Evolutionary conservation across 306 rosid genomes (phyloP).

Genomic region (Gleditsia sinensis): DNA sequence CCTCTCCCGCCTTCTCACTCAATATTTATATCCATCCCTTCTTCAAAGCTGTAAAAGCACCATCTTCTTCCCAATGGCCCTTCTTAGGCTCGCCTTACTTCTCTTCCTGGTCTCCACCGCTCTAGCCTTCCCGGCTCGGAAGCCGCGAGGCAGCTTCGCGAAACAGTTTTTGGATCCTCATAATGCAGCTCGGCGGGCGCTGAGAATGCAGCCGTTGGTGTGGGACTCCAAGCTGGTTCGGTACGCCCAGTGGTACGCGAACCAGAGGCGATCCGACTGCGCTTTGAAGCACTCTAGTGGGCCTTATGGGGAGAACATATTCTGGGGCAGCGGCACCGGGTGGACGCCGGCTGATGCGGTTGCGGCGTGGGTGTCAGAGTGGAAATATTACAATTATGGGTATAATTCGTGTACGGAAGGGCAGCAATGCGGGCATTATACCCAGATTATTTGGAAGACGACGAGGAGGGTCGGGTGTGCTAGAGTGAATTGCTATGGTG

Average conservation of each 20-base stretch:
- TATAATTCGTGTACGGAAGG: conserved; percentile 60
- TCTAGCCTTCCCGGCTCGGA: conserved; percentile 6
- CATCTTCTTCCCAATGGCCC: conserved; percentile 1
- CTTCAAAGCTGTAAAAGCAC: not conserved
- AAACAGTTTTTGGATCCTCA: conserved; percentile 70
- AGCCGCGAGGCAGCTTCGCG: conserved; percentile 28
- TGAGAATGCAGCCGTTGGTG: conserved; percentile 46
- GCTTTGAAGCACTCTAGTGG: conserved; percentile 72
- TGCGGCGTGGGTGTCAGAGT: conserved; percentile 69
- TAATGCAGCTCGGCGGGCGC: conserved; percentile 54
- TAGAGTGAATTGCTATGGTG: conserved; percentile 52
- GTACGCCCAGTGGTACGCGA: conserved; percentile 76
- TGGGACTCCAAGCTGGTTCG: conserved; percentile 56
- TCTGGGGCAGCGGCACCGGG: conserved; percentile 85
- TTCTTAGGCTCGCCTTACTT: conserved; percentile 31
- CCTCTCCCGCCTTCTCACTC: not conserved
- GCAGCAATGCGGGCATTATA: conserved; percentile 80
- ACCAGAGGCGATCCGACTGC: conserved; percentile 71
- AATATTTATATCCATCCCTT: conserved; percentile 27
- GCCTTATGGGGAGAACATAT: conserved; percentile 90
- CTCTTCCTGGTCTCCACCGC: conserved; percentile 33
- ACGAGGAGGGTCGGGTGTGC: conserved; percentile 77
- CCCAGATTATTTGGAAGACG: conserved; percentile 77
- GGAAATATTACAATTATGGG: conserved; percentile 55
- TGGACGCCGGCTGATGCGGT: conserved; percentile 83